Conservation (phyloP, 2,329 filamentous ascomycete genomes). For the Macroventuria anomochaeta region DNA sequence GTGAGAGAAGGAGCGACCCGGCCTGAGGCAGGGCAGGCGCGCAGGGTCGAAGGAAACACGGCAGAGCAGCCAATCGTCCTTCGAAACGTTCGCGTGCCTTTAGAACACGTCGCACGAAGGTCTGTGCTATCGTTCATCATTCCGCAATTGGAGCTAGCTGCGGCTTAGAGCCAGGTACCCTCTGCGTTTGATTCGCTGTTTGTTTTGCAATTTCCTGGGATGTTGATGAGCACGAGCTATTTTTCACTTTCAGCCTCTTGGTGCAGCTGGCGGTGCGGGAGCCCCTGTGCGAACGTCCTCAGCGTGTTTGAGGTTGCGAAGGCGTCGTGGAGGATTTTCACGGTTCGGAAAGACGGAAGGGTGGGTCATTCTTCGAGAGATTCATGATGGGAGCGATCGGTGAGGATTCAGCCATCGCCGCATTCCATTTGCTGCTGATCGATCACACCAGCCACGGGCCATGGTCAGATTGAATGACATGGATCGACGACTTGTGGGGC, state of each 20-base stretch:
- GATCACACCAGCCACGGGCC: slow-evolving; percentile 1
- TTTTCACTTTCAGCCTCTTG: slow-evolving; percentile 24
- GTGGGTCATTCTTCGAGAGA: slow-evolving; percentile 6
- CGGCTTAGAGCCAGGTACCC: slow-evolving; percentile 36
- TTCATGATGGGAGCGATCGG: slow-evolving; percentile 2
- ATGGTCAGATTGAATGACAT: slow-evolving; percentile 3
- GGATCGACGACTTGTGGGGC: slow-evolving; percentile 15
- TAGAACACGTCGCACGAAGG: slow-evolving; percentile 3
- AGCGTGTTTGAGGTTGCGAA: slow-evolving; percentile 20
- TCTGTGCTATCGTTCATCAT: slow-evolving; percentile 34
- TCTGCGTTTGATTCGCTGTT: slow-evolving; percentile 31
- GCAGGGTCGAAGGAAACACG: slow-evolving; percentile 26
- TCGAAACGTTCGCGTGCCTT: slow-evolving; percentile 35
- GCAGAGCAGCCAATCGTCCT: slow-evolving; percentile 23
- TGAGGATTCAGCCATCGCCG: slow-evolving; percentile 8
- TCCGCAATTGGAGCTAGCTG: slow-evolving; percentile 27
- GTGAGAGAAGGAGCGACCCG: slow-evolving; percentile 21
- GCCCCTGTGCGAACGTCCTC: slow-evolving; percentile 31
- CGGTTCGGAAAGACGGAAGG: slow-evolving; percentile 14
- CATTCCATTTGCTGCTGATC: slow-evolving; percentile 17
- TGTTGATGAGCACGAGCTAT: slow-evolving; percentile 34
- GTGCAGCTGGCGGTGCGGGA: slow-evolving; percentile 20
- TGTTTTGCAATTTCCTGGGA: slow-evolving; percentile 37
- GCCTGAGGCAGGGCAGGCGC: slow-evolving; percentile 17
- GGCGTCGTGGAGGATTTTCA: slow-evolving; percentile 13